A percentile compares a stretch with the other conserved stretches of the same genome.
Conservation (phyloP, 2,329 filamentous ascomycete species). For the Pseudogymnoascus sp. region DNA sequence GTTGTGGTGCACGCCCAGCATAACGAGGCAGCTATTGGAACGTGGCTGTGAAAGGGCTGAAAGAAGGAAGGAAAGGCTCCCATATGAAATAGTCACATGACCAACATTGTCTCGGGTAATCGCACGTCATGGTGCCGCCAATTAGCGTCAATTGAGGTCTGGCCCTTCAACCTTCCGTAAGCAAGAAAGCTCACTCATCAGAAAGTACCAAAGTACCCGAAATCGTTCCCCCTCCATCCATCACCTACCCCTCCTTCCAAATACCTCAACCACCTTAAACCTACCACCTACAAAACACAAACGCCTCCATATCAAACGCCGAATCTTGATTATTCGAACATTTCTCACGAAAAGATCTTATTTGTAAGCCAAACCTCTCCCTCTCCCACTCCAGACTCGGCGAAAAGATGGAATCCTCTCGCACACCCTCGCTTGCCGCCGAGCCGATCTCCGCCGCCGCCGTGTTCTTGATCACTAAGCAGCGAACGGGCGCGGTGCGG, state of each 20-base stretch:
- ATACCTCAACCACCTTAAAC: not conserved
- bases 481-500: not conserved
- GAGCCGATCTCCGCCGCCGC: not conserved
- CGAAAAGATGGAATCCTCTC: not conserved
- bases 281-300: not conserved
- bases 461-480: not conserved
- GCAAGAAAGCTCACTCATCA: conserved; percentile 1
- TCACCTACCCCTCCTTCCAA: conserved; percentile 1
- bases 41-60: not conserved
- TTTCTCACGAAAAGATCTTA: not conserved
- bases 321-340: not conserved
- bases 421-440: not conserved
- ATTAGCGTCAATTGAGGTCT: not conserved
- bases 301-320: not conserved
- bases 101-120: not conserved
- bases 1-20: not conserved
- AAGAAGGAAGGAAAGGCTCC: not conserved
- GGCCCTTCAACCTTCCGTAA: not conserved
- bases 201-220: conserved; percentile 3
- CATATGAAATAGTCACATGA: not conserved
- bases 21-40: not conserved
- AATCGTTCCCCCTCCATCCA: not conserved
- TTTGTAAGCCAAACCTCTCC: not conserved
- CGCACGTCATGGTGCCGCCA: not conserved
- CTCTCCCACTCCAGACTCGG: not conserved